These are phyloP conservation scores for Dryadomyces quercivorus DNA, from an alignment of 2,329 filamentous ascomycete species.

Conservation along the genomic window DNA sequence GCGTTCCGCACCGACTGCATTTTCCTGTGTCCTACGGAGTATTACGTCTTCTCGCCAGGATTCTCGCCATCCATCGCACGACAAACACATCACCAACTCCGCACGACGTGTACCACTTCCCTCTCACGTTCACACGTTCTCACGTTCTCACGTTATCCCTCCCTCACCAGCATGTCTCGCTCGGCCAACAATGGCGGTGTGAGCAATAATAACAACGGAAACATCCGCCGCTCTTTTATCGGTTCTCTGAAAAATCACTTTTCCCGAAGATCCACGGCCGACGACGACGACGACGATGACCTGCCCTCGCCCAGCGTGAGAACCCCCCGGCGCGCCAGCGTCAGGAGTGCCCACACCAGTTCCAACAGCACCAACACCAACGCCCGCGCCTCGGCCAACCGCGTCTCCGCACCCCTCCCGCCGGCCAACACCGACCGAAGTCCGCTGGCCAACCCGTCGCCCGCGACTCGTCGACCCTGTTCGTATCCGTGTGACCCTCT, in stretches of 20 bases:
- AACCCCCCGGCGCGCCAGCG: background rate
- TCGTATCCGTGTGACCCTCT: constrained; percentile 7
- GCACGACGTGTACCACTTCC: background rate
- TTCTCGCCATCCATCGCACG: background rate
- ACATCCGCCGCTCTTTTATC: constrained; percentile 3
- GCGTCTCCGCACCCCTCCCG: background rate
- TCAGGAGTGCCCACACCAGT: background rate
- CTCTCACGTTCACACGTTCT: background rate
- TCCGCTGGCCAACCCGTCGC: constrained; percentile 12
- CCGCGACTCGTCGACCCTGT: constrained; percentile 12
- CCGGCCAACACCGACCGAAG: constrained; percentile 6
- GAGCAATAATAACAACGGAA: constrained; percentile 1
- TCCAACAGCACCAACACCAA: no score
- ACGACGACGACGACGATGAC: background rate
- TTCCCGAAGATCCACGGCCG: background rate
- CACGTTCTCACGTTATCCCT: background rate
- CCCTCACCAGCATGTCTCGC: background rate
- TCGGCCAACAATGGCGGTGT: background rate
- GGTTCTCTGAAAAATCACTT: constrained; percentile 5
- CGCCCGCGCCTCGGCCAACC: no score
- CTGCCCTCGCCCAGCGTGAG: background rate
- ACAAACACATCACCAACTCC: background rate
- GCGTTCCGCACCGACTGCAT: no score
- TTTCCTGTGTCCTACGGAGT: no score
- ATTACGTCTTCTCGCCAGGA: no score